Base-by-base conservation (phyloP, 805 yeast species). In the Hanseniaspora occidentalis region DNA sequence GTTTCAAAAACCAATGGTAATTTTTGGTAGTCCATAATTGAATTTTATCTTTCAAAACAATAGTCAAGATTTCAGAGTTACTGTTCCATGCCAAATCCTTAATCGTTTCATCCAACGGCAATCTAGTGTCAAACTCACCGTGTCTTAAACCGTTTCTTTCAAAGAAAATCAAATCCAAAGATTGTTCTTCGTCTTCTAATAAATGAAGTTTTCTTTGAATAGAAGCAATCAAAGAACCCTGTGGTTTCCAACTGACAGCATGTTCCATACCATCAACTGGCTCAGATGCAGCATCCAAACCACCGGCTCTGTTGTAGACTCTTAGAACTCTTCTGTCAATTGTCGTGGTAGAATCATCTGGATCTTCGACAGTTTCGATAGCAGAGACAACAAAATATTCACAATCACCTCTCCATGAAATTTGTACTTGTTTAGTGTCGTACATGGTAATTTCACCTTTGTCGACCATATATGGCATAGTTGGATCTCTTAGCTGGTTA, bases 371-470 rank as follows among this genome's bases (percentile, higher is more conserved):
- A 9, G 66, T 64, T 50, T 82, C 94, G 24, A 77, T 60, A 1
- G 80, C 65, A 18, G 79, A 71, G 1, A 92, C 66, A 1, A 82
- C 75, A 49, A 92, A 79, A 53, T 62, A 86, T 47, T 83, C 88
- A 52, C 95, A 82, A 56, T 92, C 98, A 13, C 96, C 96, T 53
- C 98, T 74, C 99, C 99, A 92, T 33, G 95, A 77, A 14, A 92
- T 70, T 35, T 62, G 58, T 6, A 65, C 65, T 13, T 56, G 55
- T 22, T 23, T 23, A 9, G 22, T 39, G 54, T 89, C 96, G 50
- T 66, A 65, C 0, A 55, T 55, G 2, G 85, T 71, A 6, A 74
- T 49, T 0, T 64, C 64, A 35, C 97, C 97, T 26, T 66, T 60
- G 51, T 89, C 94, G 3, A 77, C 71, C 47, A 70, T 72, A 27